Evolutionary conservation across 2,329 filamentous ascomycete species (phyloP).

Genomic region (Fusarium begoniae): DNA sequence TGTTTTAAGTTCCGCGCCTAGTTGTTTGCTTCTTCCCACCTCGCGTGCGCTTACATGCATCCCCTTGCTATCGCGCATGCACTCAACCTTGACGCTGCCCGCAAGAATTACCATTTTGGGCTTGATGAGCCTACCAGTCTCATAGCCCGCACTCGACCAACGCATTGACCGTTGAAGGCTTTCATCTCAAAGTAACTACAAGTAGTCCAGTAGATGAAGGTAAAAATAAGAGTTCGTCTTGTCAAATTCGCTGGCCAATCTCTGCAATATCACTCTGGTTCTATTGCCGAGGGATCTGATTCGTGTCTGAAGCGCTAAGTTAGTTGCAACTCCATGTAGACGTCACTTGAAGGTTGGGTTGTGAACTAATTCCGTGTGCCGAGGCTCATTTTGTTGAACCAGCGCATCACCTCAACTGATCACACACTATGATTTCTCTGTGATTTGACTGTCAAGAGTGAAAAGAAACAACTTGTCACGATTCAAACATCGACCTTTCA

Average conservation of each 20-base stretch:
- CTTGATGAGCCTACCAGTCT: conserved; percentile 1
- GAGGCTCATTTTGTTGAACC: conserved; percentile 9
- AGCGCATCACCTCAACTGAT: not conserved
- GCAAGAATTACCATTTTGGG: conserved; percentile 35
- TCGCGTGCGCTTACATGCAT: conserved; percentile 19
- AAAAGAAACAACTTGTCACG: not conserved
- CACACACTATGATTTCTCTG: not conserved
- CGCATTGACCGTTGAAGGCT: not conserved
- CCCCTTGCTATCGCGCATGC: conserved; percentile 7
- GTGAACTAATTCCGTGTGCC: conserved; percentile 3
- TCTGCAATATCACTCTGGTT: not conserved
- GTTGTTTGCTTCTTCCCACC: not conserved
- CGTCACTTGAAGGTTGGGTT: not conserved
- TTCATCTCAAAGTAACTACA: not conserved
- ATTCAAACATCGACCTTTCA: not conserved
- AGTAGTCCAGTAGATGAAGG: not conserved
- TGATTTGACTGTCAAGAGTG: not conserved
- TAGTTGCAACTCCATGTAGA: conserved; percentile 8
- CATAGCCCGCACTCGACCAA: not conserved
- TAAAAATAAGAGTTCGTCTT: not conserved
- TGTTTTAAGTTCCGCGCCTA: not conserved
- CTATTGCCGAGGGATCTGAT: not conserved
- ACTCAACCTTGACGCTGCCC: conserved; percentile 16
- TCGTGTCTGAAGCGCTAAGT: not conserved
- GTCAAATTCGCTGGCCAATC: not conserved